Evolutionary conservation across 2,329 filamentous ascomycete species (phyloP), one percentile per base, ranked within the genome.

Genomic region (Curvularia hawaiiensis): DNA sequence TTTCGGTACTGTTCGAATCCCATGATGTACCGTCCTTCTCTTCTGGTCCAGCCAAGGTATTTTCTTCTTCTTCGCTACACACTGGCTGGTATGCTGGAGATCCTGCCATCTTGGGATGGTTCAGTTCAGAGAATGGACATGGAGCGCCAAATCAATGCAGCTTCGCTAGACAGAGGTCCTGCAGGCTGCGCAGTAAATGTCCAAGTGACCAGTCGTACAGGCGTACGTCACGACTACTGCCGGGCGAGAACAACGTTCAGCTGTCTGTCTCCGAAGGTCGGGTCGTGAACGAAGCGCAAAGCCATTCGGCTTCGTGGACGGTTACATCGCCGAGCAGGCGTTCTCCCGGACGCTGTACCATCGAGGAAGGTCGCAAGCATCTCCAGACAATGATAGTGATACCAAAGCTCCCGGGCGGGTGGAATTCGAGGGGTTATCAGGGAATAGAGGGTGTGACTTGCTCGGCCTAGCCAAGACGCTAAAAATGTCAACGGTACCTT

Each of bases 71-170:
- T 35, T 69, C 67, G 33, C 59, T 57, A 47, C 62, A 67, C 38
- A 73, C 44, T 48, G 64, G 67, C 38, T 63, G 66, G 54, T 74
- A 74, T 35, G 56, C 56, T 50, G 64, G 64, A 46, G 66, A 59
- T 59, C 54, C 56, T 52, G 65, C 66, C 69, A 73, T 73, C 26
- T 50, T 60, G 22, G 50, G 33, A 31, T 38, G 28, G 35, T 50
- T 50, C 44, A 51, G 35, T 52, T 50, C 40, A 48, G 41, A 38
- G 16, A 52, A 47, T 45, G 43, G 31, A 50, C 20, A 40, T 30
- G 47, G 40, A 45, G 50, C 43, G 52, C 44, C 41, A 45, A 49
- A 50, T 20, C 12, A 50, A 59, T 39, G 33, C 50, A 33, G 39
- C 47, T 48, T 40, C 43, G 54, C 35, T 20, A 52, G 48, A 52